Conservation (phyloP, 2,329 filamentous ascomycete genomes). For the Xenosphaeropsis pyriputrescens region DNA sequence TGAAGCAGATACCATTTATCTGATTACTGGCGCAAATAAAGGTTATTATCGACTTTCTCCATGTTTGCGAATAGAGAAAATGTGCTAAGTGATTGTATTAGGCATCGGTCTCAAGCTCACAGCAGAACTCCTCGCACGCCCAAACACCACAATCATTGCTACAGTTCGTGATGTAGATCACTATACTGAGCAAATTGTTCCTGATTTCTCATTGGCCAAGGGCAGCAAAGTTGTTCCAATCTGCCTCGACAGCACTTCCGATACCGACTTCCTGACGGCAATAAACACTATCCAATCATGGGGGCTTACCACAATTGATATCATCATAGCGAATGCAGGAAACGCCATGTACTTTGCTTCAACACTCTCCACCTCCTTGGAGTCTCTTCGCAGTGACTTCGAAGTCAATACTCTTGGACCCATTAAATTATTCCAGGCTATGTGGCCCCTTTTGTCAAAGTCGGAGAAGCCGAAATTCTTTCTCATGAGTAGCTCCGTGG, state of each 20-base stretch:
- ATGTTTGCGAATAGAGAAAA: conserved; percentile 3
- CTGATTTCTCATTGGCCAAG: conserved; percentile 22
- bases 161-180: conserved; percentile 18
- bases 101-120: conserved; percentile 19
- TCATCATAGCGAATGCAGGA: conserved; percentile 36
- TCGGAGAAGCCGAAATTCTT: conserved; percentile 19
- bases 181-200: conserved; percentile 17
- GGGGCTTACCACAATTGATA: conserved; percentile 27
- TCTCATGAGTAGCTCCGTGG: conserved; percentile 19
- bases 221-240: conserved; percentile 12
- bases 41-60: conserved; percentile 7
- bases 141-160: conserved; percentile 23
- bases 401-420: conserved; percentile 28
- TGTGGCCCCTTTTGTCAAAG: conserved; percentile 22
- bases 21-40: conserved; percentile 16
- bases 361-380: conserved; percentile 16
- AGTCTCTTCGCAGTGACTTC: conserved; percentile 22
- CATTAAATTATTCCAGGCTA: conserved; percentile 27
- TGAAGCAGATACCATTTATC: neutral
- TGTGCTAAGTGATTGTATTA: neutral
- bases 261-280: neutral
- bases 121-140: conserved; percentile 19
- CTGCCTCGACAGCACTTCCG: conserved; percentile 8
- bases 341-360: conserved; percentile 17
- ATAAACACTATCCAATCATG: neutral